These are phyloP conservation scores for Pythium dissotocum DNA, from an alignment of 352 stramenopile genomes.

Conservation along the genomic window DNA sequence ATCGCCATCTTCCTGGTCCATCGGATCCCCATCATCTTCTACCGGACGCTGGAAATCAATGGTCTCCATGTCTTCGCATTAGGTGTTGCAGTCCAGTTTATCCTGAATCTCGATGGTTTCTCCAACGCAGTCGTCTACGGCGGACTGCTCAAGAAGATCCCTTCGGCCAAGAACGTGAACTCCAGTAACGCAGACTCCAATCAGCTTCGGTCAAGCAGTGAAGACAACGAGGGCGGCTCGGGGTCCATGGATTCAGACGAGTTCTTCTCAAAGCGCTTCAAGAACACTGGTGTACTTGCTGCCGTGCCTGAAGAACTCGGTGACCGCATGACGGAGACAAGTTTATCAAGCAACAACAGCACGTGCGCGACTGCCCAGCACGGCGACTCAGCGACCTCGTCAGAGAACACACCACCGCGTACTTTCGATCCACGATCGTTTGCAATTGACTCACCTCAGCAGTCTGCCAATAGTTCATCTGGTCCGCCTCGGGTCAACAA, in stretches of 20 bases:
- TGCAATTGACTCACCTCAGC: neutral
- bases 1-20: slow-evolving; percentile 72
- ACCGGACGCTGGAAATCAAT: slow-evolving; percentile 51
- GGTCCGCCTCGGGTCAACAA: slow-evolving; percentile 6
- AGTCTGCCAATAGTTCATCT: neutral
- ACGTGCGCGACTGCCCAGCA: neutral
- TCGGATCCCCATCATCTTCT: slow-evolving; percentile 71
- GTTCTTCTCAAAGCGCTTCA: slow-evolving; percentile 17
- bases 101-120: slow-evolving; percentile 70
- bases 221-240: slow-evolving; percentile 15
- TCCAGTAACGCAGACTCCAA: neutral
- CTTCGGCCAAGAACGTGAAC: neutral
- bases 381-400: neutral
- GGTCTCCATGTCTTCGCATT: slow-evolving; percentile 39
- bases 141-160: slow-evolving; percentile 45
- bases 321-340: slow-evolving; percentile 24
- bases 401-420: neutral
- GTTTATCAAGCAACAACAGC: slow-evolving; percentile 14
- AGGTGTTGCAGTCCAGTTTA: slow-evolving; percentile 53
- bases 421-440: slow-evolving; percentile 1
- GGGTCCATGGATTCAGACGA: slow-evolving; percentile 16
- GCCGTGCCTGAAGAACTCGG: slow-evolving; percentile 18
- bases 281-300: slow-evolving; percentile 8
- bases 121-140: slow-evolving; percentile 77
- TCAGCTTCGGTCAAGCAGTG: slow-evolving; percentile 15